These are phyloP conservation scores for Xylaria sp. DNA, from an alignment of 2,329 filamentous ascomycete species.

Conservation along the genomic window DNA sequence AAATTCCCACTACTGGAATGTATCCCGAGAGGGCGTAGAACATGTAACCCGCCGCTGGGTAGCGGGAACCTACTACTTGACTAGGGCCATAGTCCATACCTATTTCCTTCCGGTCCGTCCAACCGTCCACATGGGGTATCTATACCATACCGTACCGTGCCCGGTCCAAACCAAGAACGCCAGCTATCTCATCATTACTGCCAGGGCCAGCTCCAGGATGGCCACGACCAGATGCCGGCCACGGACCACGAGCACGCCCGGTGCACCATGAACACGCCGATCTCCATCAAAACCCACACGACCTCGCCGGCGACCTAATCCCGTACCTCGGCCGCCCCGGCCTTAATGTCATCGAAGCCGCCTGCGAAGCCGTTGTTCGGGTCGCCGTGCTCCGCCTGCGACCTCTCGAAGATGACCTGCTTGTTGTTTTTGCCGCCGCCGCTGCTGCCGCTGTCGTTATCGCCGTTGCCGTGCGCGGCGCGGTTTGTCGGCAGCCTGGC, in stretches of 20 bases:
- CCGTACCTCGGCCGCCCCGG: conserved; percentile 30
- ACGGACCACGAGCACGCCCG: conserved; percentile 14
- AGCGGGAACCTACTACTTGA: not conserved
- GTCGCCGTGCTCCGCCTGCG: not conserved
- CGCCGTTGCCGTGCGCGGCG: conserved; percentile 14
- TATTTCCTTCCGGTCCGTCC: not conserved
- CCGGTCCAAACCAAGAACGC: not conserved
- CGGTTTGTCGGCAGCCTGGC: conserved; percentile 20
- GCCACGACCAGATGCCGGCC: conserved; percentile 13
- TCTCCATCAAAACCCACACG: conserved; percentile 26
- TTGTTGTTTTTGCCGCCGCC: conserved; percentile 17
- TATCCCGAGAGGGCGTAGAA: not conserved
- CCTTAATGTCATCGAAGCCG: conserved; percentile 25
- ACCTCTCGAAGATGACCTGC: conserved; percentile 31
- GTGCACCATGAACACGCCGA: conserved; percentile 22
- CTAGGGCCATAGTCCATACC: not conserved
- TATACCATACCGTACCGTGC: not conserved
- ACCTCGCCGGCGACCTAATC: conserved; percentile 36
- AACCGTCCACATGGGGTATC: not conserved
- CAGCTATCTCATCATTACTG: not conserved
- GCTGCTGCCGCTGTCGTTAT: too few relatives aligned
- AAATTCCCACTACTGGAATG: too few relatives aligned
- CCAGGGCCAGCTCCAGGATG: not conserved
- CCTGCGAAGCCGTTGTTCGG: conserved; percentile 2
- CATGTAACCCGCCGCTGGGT: not conserved